Base-by-base conservation (phyloP, 768 basidiomycete species). In the Lentinula edodes region DNA sequence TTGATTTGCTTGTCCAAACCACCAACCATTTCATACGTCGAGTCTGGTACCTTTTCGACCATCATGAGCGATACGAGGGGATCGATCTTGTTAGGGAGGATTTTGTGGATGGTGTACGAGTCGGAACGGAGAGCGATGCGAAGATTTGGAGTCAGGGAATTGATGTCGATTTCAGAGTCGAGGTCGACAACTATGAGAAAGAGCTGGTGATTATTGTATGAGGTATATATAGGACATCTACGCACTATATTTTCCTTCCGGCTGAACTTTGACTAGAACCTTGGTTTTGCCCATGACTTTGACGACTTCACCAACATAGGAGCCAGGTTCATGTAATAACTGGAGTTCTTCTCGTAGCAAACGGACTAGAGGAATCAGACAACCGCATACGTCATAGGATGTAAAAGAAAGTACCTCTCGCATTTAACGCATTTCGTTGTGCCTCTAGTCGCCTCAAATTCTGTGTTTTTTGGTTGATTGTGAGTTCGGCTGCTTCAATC, bases 231-330 rank as follows among this genome's bases (percentile, higher is more conserved):
- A 5, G 42, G 32, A 8, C 1, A 45, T 38, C 7, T 43, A 83
- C 92, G 69, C 65, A 98, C 95, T 96, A 78, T 98, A 98, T 86
- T 98, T 98, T 57, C 96, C 97, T 78, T 99, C 95, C 0, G 95
- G 96, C 72, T 98, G 95, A 5, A 98, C 94, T 73, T 99, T 98
- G 64, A 99, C 95, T 45, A 98, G 77, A 13, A 98, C 95, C 75
- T 97, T 98, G 74, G 88, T 98, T 89, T 98, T 98, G 60, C 95
- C 94, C 97, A 98, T 99, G 6, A 97, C 90, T 76, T 96, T 98
- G 66, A 98, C 89, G 12, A 98, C 87, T 75, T 98, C 97, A 6
- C 97, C 97, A 43, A 99, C 95, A 76, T 98, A 98, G 71, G 90
- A 93, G 32, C 95, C 96, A 0, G 97, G 95, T 69, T 98, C 96